Evolutionary conservation across 2,329 filamentous ascomycete genomes (phyloP), one percentile per base, ranked within the genome.

Genomic region (Colletotrichum zoysiae): DNA sequence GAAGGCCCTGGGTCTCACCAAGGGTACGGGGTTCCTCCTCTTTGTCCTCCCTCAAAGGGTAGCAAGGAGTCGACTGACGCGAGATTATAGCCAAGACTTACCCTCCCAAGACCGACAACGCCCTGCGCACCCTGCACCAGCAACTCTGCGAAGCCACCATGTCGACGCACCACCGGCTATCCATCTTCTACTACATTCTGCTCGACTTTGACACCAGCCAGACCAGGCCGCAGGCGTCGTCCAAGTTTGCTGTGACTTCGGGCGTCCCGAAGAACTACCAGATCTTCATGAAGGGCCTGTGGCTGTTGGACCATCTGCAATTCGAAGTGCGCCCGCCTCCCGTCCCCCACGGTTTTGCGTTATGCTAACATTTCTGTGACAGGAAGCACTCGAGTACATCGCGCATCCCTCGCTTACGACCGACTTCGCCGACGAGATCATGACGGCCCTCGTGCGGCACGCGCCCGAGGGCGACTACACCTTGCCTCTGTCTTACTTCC

Each of bases 341-440:
- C 23, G 30, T 4, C 16, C 3, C 26, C 26, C 3, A 14, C 16
- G 11, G 3, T 6, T 2, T 18, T 6, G 16, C 30, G 23, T 5
- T 4, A 4, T 11, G 18, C 57, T 56, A 42, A 73, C 59, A 8
- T 5, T n/a, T 18, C 11, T 6, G 6, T 14, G 60, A 35, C 61
- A 92, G 87, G 82, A 84, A 74, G 93, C 94, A 3, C 85, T 97
- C 38, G 90, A 94, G 76, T 90, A 92, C 78, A 88, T 97, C 18
- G 91, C 93, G 5, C 92, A 96, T 76, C 94, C 94, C 0, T 93
- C 92, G 1, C 86, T 97, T 5, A 90, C 92, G 26, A 91, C 93
- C 46, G 94, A 94, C 65, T 97, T 96, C 77, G 88, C 93, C 68
- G 93, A 96, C 81, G 93, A 97, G 73, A 95, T 97, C 64, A 86